Evolutionary conservation across 306 rosid species (phyloP), one percentile per base, ranked within the genome.

Genomic region (Prunus mume): DNA sequence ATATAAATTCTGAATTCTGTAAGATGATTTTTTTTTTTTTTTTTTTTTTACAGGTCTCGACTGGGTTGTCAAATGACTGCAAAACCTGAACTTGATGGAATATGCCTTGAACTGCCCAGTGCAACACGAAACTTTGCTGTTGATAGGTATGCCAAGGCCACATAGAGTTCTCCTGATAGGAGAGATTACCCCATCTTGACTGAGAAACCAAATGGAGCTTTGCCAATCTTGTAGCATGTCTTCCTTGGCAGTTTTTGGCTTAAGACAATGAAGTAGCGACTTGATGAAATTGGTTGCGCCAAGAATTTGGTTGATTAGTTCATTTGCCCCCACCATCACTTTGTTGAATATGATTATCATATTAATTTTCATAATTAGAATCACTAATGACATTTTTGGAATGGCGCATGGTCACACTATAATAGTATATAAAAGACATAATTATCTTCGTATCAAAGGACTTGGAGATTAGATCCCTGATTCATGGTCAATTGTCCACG

Each of bases 11-110:
- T 25, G 25, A 69, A 15, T 69, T 30, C 38, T 49, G 27, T 22
- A 9, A 27, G 17, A 27, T 73, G 58, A 25, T 6, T 7, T 38
- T 63, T 77, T 20, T 6, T n/a, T n/a, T n/a, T n/a, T n/a, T 38
- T 38, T 66, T 74, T n/a, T 5, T 1, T 68, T 73, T 79, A 77
- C 88, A 93, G 97, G 78, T 93, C 98, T 67, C 96, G 98, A 71
- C 86, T 93, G 46, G 97, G 98, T 86, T 93, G 98, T 81, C 98
- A 93, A 87, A 86, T 93, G 69, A 90, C 90, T 19, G 98, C 98
- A 9, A 85, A 70, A 69, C 93, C 90, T 2, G 93, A 91, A 76
- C 90, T 91, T 38, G 90, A 93, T 41, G 97, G 97, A 58, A 71
- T 93, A 13, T 90, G 93, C 49, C 73, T 93, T 83, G 96, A 92